Base-by-base conservation (phyloP, 2,329 filamentous ascomycete species). In the Leptographium wingfieldii region DNA sequence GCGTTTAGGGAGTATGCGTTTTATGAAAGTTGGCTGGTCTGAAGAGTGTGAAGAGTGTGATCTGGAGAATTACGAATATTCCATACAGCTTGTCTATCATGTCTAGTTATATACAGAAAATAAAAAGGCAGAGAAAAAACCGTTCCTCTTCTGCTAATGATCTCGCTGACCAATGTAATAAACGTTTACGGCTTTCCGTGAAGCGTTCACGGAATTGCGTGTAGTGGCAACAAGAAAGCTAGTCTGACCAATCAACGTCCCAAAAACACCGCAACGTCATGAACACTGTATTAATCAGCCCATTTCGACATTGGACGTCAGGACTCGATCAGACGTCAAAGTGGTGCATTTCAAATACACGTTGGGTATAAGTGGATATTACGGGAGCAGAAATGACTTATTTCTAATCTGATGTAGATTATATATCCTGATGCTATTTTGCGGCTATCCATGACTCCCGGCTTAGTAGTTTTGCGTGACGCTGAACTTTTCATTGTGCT, bases 401-500 rank as follows among this genome's bases (percentile, higher is more conserved):
- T 40, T 40, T 40, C 38, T 40, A 40, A 16, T 40, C 38, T 40
- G 38, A 2, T 16, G 38, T 40, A 16, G 14, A 40, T 40, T 40
- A 40, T 40, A 40, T 19, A 40, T 19, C 38, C 38, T 14, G 3
- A 19, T 40, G 38, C 38, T 16, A 14, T 40, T 16, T 16, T 16
- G 33, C 33, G 9, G 33, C 33, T 9, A 35, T 7, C 33, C 9
- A 35, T 5, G 38, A 16, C 14, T 40, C 12, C 35, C 5, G 38
- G 38, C 48, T 51, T 55, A 65, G 33, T 65, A 65, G 55, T 65
- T 65, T 51, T 65, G 64, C 0, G 63, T 63, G 9, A 60, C 55
- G 31, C 57, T 62, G 58, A 65, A 65, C 63, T 66, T 66, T 16
- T 64, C 65, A 49, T 65, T 60, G 59, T 65, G 64, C 62, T 65